A percentile compares a stretch with the other conserved stretches of the same genome.
These are phyloP conservation scores for Viola pubescens DNA, from an alignment of 441 rosid genomes.

Conservation along the genomic window DNA sequence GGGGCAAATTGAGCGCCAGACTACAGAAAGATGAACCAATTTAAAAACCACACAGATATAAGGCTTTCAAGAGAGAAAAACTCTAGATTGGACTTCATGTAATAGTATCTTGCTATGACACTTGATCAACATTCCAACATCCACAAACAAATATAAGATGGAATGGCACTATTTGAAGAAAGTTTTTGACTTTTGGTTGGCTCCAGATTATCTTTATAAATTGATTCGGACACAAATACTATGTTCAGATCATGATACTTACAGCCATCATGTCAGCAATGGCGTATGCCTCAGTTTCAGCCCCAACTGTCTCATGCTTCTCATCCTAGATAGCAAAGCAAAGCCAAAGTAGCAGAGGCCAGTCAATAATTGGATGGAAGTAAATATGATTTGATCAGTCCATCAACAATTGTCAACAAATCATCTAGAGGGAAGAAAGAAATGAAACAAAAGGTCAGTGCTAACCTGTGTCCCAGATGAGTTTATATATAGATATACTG, in stretches of 20 bases:
- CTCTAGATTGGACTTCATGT: too few species aligned
- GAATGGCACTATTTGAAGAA: background rate
- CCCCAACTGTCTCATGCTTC: conserved; percentile 75
- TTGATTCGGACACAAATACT: background rate
- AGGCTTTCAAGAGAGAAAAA: too few species aligned
- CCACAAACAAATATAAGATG: too few species aligned
- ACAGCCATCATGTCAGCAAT: conserved; percentile 74
- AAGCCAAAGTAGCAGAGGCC: conserved; percentile 14
- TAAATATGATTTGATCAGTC: background rate
- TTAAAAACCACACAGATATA: background rate
- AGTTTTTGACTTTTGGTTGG: conserved; percentile 1
- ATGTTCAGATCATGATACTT: conserved; percentile 29
- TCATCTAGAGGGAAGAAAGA: background rate
- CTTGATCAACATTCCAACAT: too few species aligned
- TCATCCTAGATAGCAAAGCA: conserved; percentile 45
- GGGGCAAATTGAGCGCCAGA: too few species aligned
- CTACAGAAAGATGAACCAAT: too few species aligned
- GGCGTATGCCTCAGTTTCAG: conserved; percentile 87
- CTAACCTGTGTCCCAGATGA: conserved; percentile 82
- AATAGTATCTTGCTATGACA: too few species aligned
- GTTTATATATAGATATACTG: conserved; percentile 74
- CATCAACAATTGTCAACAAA: background rate
- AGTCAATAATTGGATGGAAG: background rate
- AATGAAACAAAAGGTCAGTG: background rate
- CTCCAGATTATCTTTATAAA: background rate